Evolutionary conservation across 2,329 filamentous ascomycete genomes (phyloP), one percentile per base, ranked within the genome.

Genomic region (Chrysoporthe puriensis): DNA sequence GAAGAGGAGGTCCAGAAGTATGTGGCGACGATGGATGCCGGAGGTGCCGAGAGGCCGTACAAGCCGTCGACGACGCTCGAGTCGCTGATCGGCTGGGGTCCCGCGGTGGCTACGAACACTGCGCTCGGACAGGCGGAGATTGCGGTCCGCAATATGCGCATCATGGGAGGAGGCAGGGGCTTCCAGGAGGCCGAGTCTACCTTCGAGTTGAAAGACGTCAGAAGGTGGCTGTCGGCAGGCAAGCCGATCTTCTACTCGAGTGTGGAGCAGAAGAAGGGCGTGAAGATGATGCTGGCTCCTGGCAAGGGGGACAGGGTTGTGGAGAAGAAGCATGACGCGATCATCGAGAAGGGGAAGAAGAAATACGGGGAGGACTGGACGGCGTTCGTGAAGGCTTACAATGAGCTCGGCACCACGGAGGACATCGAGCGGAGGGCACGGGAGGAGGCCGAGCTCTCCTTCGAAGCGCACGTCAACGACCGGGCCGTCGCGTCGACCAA

Each of bases 181-280:
- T 81, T 76, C 74, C 72, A 77, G 65, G 46, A 71, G 43, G 65
- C 74, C 63, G 50, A 72, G 50, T 67, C 75, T 64, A 67, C 63
- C 11, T 56, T 67, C 14, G 44, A 71, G 40, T 62, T 74, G 16
- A 63, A 70, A 42, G 76, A 76, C 11, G 73, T 76, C 46, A 68
- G 72, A 68, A 62, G 66, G 42, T 72, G 69, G 66, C 73, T 71
- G 57, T 64, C 62, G 16, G 62, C 74, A 44, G 74, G 73, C 68
- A 70, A 71, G 67, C 79, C 79, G n/a, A 68, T 80, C 4, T 82
- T 81, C 67, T 77, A 82, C 70, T 77, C 80, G 67, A 75, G 72
- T 26, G 34, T 70, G 42, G 76, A 73, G 64, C 76, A 77, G 74
- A 65, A 70, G 52, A 54, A 70, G n/a, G 72, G 60, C 8, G 66